Base-by-base conservation (phyloP, 495 filamentous ascomycete genomes). In the Daldinia concentrica region DNA sequence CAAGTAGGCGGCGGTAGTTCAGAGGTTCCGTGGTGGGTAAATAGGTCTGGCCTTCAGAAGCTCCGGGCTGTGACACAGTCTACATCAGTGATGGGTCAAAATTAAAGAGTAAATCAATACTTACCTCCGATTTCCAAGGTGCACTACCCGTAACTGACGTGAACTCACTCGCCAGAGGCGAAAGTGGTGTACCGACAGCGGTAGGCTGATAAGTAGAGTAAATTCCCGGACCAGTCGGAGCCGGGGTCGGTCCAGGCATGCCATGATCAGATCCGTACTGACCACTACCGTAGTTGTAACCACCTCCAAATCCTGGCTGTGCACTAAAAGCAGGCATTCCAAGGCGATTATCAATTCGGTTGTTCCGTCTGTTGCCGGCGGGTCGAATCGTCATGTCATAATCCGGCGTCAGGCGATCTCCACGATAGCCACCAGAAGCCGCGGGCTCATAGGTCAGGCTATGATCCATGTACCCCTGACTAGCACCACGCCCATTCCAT, bases 1-100 rank as follows among this genome's bases (percentile, higher is more conserved):
- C 95, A 37, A 98, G 90, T 8, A 99, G 87, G 55, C 93, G 93
- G 57, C 96, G 92, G 68, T 99, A 99, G 78, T 99, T 99, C 50
- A 98, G 85, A n/a, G 95, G 96, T 78, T 98, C 96, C 22, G 90
- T 90, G 0, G 95, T 90, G 8, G 93, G 90, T 24, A 98, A 78
- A 74, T 95, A 98, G 0, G 92, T 94, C 72, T 91, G 90, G 48
- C 88, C 88, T 51, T 89, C 85, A 4, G 83, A 79, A 69, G 87
- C 69, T 27, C 80, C 43, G 29, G 80, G 68, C 85, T 88, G 29
- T 36, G 61, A 52, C 1, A 12, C 36, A 34, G 43, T 66, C 5
- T 50, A 24, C 22, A 64, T 77, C 63, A 77, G 68, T 30, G 7
- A 54, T 3, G 22, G 29, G 2, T 12, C 11, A 32, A 4, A 36